phyloP scores from a whole-genome alignment of 2,329 filamentous ascomycete species.

The Aureobasidium sp. region DNA sequence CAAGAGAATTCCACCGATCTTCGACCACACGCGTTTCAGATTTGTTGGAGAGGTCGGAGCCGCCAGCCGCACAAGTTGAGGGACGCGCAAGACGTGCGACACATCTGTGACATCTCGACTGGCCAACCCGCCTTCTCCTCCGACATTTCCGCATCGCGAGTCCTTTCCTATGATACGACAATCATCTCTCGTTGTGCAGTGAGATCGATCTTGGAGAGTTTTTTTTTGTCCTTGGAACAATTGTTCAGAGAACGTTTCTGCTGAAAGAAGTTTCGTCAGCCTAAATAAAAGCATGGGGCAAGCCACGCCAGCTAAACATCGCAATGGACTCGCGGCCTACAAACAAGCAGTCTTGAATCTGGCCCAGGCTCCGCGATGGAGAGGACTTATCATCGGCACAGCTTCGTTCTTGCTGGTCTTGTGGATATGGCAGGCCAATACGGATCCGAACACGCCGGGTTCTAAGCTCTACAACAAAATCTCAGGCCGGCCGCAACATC shows the following conservation, averaged over 20 bases:
- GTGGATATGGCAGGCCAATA: constrained; percentile 14
- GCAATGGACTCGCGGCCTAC: background rate
- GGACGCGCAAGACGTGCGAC: constrained; percentile 5
- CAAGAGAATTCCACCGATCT: background rate
- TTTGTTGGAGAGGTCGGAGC: background rate
- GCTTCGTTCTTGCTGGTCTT: constrained; percentile 4
- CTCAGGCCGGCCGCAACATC: background rate
- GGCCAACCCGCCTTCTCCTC: background rate
- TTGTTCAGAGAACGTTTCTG: background rate
- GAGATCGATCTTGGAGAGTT: background rate
- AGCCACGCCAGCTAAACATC: constrained; percentile 3
- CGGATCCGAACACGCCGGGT: constrained; percentile 1
- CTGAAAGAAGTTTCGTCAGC: background rate
- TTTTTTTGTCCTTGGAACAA: background rate
- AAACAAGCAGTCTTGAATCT: constrained; percentile 8
- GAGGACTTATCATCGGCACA: constrained; percentile 6
- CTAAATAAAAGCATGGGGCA: constrained; percentile 10
- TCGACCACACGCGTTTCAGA: constrained; percentile 8
- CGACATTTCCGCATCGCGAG: background rate
- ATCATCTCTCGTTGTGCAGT: background rate
- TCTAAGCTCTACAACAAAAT: constrained; percentile 13
- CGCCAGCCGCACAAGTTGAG: background rate
- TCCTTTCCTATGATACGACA: background rate
- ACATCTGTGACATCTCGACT: constrained; percentile 2
- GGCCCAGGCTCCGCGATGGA: constrained; percentile 14